Percentiles rank a stretch among this genome's conserved stretches.
Conservation (phyloP, 2,329 filamentous ascomycete genomes). For the Apiospora kogelbergensis region DNA sequence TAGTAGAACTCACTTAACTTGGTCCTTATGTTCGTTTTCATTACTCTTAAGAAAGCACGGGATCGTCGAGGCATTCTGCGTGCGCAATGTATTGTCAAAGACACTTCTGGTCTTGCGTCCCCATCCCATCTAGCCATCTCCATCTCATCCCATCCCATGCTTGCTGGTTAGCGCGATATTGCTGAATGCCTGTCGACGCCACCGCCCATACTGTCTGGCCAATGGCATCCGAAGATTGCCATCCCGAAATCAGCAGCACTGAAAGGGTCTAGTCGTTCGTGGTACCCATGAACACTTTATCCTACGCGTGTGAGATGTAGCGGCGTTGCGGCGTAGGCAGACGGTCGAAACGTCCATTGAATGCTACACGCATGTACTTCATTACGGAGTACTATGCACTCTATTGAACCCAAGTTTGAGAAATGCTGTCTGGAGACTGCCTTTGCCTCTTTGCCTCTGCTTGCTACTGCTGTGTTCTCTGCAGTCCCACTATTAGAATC, state of each 20-base stretch:
- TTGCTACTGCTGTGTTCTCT: background rate
- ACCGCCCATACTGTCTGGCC: background rate
- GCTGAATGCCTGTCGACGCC: conserved; percentile 10
- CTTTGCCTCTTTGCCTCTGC: background rate
- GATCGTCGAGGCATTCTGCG: too few relatives aligned
- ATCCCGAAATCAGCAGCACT: conserved; percentile 8
- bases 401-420: conserved; percentile 4
- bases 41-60: too few relatives aligned
- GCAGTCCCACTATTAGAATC: background rate
- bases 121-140: background rate
- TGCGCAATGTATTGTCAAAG: too few relatives aligned
- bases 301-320: background rate
- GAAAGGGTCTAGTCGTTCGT: background rate
- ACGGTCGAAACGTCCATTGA: background rate
- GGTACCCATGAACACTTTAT: background rate
- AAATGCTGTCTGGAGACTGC: too few relatives aligned
- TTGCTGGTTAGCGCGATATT: conserved; percentile 7
- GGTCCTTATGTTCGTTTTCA: too few relatives aligned
- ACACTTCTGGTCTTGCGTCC: background rate
- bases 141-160: background rate
- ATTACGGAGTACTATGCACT: conserved; percentile 7
- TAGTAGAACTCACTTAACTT: too few relatives aligned
- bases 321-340: background rate
- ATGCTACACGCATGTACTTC: background rate
- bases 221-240: background rate